Evolutionary conservation across 208 protist genomes (phyloP), one percentile per base, ranked within the genome.

Genomic region (Leishmania turanica): DNA sequence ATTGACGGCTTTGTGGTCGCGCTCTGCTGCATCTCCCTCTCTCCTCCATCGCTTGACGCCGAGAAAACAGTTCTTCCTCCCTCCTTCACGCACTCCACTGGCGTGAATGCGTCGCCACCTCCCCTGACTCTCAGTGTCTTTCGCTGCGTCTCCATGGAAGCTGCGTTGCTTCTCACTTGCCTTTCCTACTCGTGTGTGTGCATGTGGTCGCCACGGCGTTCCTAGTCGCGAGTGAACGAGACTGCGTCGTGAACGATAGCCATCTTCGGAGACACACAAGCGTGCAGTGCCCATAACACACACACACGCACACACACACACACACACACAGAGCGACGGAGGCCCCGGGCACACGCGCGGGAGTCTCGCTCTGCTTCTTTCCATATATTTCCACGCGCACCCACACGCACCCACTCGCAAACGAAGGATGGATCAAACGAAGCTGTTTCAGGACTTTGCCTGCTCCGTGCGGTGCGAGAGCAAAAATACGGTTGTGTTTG

Each of bases 381-480:
- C 5, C 1, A 34, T 17, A 73, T 9, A 24, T 3, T 3, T 17
- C 1, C 51, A 11, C 71, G 2, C 31, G 7, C 34, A 31, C 31
- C 73, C 13, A 6, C 53, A 40, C 53, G 53, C 37, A 27, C 0
- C 45, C 47, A 49, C 34, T 11, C 13, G 34, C 49, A 0, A 58
- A 2, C 19, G 47, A 51, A 27, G 37, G 13, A 87, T 79, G 82
- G 82, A 90, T 47, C 84, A 93, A 49, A 84, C 90, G 31, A 86
- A 86, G 31, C 74, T 94, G 8, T 88, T 86, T 71, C 68, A 87
- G 42, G 88, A 95, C 72, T 95, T 92, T 56, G 75, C 87, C n/a
- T 82, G 87, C 68, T 86, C 85, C 1, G 83, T 95, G 53, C 82
- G 88, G 56, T 95, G 91, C 64, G 89, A 93, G 71, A 91, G 85